Conservation (phyloP, 129 eudicot genomes). For the carrot (Daucus carota) region DH1_v3.0 NC_030383.2:53205501-53206000, state of each 20-base stretch:
- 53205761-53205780: not conserved
- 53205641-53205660: not conserved
- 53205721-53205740: not conserved
- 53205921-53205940: not conserved
- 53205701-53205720: not conserved
- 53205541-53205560: slow-evolving; percentile 85
- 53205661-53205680: not conserved
- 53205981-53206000: not conserved
- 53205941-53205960: not conserved
- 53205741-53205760: not conserved
- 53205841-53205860: not conserved
- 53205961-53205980: not conserved
- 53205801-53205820: not conserved
- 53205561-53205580: slow-evolving; percentile 76
- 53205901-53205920: not conserved
- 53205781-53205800: not conserved
- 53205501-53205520: slow-evolving; percentile 92
- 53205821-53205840: not conserved
- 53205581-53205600: not conserved
- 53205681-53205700: not conserved
- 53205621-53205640: not conserved
- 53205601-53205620: not conserved
- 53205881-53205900: not conserved
- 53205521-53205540: slow-evolving; percentile 89
- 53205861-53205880: not conserved